These are phyloP conservation scores for Leccinum subspadiceum DNA, from an alignment of 1,284 basidiomycete genomes.

Conservation along the genomic window DNA sequence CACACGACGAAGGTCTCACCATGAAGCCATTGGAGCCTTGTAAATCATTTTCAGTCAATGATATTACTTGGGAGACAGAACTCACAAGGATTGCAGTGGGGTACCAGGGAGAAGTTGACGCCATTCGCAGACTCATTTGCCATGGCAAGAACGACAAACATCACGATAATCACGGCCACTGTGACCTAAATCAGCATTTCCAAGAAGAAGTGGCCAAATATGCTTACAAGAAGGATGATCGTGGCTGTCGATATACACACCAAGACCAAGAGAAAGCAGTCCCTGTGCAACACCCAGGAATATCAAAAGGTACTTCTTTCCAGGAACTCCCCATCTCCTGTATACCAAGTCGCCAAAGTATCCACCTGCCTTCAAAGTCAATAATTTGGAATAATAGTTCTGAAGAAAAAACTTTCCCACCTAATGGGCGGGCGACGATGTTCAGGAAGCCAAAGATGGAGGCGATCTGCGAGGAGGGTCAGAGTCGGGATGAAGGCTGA, in stretches of 20 bases:
- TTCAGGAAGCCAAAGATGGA: constrained; percentile 53
- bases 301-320: constrained; percentile 54
- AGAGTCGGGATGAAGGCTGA: neutral
- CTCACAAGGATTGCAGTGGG: constrained; percentile 50
- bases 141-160: constrained; percentile 23
- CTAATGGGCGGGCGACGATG: constrained; percentile 48
- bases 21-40: constrained; percentile 37
- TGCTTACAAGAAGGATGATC: constrained; percentile 25
- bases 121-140: constrained; percentile 48
- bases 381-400: neutral
- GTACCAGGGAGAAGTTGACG: constrained; percentile 53
- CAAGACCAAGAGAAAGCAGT: constrained; percentile 44
- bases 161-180: constrained; percentile 31
- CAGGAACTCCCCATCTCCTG: constrained; percentile 41
- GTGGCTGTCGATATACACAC: constrained; percentile 44
- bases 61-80: neutral
- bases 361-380: constrained; percentile 38
- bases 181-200: constrained; percentile 4
- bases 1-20: constrained; percentile 20
- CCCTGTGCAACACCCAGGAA: constrained; percentile 47
- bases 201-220: neutral
- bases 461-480: constrained; percentile 32
- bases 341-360: constrained; percentile 53
- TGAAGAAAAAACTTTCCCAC: constrained; percentile 11
- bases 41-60: neutral